Evolutionary conservation across 2,329 filamentous ascomycete species (phyloP).

Genomic region (Chaetomium olivaceum): DNA sequence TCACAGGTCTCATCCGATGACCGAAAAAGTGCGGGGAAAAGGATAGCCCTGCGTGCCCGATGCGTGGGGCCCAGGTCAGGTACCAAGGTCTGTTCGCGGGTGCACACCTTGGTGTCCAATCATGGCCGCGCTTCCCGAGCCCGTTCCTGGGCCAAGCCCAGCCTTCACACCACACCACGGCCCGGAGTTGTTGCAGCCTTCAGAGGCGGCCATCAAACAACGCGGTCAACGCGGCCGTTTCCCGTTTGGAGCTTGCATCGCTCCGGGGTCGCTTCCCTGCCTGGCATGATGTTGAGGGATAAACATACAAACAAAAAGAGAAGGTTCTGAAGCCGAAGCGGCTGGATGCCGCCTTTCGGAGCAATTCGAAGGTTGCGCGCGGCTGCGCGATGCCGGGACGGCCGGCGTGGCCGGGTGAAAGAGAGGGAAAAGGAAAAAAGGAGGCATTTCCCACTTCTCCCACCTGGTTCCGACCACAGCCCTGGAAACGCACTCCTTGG

Average conservation of each 20-base stretch:
- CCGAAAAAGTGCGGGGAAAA: constrained; percentile 22
- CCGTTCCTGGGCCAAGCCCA: constrained; percentile 21
- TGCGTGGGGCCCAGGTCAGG: constrained; percentile 12
- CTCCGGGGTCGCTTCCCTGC: background rate
- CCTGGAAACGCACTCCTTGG: background rate
- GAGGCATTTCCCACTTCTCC: background rate
- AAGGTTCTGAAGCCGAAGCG: background rate
- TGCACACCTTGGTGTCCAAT: constrained; percentile 18
- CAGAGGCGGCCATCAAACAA: constrained; percentile 1
- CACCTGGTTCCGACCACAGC: background rate
- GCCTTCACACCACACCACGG: background rate
- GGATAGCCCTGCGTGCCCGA: constrained; percentile 19
- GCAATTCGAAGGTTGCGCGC: background rate
- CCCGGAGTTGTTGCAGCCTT: background rate
- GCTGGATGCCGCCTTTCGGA: constrained; percentile 12
- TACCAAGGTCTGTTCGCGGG: constrained; percentile 5
- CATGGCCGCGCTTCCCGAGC: constrained; percentile 14
- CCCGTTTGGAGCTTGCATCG: background rate
- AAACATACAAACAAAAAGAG: background rate
- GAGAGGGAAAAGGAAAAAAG: background rate
- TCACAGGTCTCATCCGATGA: constrained; percentile 19
- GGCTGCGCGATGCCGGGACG: background rate
- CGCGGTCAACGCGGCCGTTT: background rate
- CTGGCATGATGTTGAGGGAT: background rate
- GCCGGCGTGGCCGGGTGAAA: constrained; percentile 11